Evolutionary conservation across 129 eudicot genomes (phyloP).

Genomic region (Artemisia argyi): DNA sequence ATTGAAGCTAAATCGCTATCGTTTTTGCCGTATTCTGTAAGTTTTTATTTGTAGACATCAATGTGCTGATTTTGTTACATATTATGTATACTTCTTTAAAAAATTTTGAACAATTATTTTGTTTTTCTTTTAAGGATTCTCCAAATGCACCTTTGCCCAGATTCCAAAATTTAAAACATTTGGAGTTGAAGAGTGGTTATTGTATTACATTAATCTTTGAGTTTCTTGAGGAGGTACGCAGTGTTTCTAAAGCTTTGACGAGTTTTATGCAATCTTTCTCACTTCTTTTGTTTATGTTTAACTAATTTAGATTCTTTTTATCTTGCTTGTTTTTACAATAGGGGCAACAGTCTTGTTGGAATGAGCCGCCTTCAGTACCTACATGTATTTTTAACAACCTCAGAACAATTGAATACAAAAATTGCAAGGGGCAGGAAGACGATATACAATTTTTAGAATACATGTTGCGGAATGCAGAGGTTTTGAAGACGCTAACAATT

Average conservation of each 20-base stretch:
- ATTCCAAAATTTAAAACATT: conserved; percentile 15
- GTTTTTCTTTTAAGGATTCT: not conserved
- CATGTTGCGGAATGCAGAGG: no score
- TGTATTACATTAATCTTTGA: not conserved
- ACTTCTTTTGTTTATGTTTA: not conserved
- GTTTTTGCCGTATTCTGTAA: not conserved
- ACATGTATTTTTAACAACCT: conserved; percentile 19
- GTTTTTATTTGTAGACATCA: not conserved
- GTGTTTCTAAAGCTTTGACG: not conserved
- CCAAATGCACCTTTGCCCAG: not conserved
- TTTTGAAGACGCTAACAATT: no score
- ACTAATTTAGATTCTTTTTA: not conserved
- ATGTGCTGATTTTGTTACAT: not conserved
- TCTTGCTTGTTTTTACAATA: conserved; percentile 15
- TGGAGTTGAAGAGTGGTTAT: conserved; percentile 3
- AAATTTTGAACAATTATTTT: not conserved
- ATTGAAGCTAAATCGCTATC: conserved; percentile 20
- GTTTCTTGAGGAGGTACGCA: conserved; percentile 6
- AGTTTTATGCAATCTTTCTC: not conserved
- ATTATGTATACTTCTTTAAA: not conserved
- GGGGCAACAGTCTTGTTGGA: conserved; percentile 1
- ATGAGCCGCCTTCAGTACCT: not conserved
- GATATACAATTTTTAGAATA: no score
- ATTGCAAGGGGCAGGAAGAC: no score
- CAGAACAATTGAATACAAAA: not conserved